These are phyloP conservation scores for Henckelia pumila DNA, from an alignment of 257 asterid species.

Conservation along the genomic window DNA sequence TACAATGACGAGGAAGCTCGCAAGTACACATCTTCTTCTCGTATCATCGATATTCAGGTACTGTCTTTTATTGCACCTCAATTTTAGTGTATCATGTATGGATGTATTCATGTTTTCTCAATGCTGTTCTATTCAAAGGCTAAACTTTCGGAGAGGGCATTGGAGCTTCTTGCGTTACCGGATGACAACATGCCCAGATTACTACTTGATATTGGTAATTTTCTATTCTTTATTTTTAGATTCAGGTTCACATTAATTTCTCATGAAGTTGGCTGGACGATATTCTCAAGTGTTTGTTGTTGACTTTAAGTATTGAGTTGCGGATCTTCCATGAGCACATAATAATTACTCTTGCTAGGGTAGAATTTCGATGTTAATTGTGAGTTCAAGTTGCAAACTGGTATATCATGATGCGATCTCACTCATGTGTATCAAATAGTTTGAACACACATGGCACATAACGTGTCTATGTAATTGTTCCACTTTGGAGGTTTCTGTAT, in stretches of 20 bases:
- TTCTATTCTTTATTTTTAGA: background rate
- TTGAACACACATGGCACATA: background rate
- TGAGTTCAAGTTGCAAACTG: background rate
- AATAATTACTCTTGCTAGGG: background rate
- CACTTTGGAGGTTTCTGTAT: background rate
- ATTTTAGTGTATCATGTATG: background rate
- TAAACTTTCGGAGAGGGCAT: slow-evolving; percentile 79
- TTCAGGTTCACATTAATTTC: background rate
- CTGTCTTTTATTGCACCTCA: background rate
- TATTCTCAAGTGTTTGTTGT: background rate
- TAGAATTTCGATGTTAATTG: background rate
- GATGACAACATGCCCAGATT: slow-evolving; percentile 74
- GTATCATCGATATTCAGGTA: slow-evolving; percentile 92
- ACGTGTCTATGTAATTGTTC: background rate
- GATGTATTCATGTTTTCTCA: slow-evolving; percentile 5
- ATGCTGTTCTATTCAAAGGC: slow-evolving; percentile 45
- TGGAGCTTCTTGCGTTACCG: slow-evolving; percentile 91
- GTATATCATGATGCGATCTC: background rate
- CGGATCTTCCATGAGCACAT: background rate
- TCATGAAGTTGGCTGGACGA: background rate
- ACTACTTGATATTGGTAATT: slow-evolving; percentile 84
- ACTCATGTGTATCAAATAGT: background rate
- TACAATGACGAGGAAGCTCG: slow-evolving; percentile 94
- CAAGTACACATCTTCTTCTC: slow-evolving; percentile 94
- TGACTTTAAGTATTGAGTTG: background rate